Evolutionary conservation across 1,284 basidiomycete genomes (phyloP).

Genomic region (Exobasidium rhododendri): DNA sequence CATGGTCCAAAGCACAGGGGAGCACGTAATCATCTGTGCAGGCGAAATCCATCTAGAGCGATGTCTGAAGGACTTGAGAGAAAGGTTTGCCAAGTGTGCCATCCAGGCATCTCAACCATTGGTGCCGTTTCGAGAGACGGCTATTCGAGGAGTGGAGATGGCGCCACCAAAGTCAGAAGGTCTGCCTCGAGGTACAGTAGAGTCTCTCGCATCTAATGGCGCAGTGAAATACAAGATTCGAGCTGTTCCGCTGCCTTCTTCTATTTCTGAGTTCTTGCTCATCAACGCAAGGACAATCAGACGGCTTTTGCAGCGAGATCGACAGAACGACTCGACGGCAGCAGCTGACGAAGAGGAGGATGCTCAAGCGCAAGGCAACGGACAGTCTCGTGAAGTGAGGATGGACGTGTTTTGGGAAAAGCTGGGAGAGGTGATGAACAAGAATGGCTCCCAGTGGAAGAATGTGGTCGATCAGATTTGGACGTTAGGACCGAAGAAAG

Average conservation of each 20-base stretch:
- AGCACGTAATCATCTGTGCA: slow-evolving; percentile 93
- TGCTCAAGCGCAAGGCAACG: neutral
- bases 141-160: slow-evolving; percentile 72
- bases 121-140: slow-evolving; percentile 95
- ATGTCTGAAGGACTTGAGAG: slow-evolving; percentile 89
- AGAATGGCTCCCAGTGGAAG: slow-evolving; percentile 77
- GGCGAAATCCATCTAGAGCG: slow-evolving; percentile 96
- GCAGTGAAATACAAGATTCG: slow-evolving; percentile 80
- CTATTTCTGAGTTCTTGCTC: slow-evolving; percentile 70
- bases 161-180: slow-evolving; percentile 72
- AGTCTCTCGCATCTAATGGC: slow-evolving; percentile 67
- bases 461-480: slow-evolving; percentile 72
- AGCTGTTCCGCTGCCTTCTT: slow-evolving; percentile 71
- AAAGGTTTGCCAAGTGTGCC: slow-evolving; percentile 87
- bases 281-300: slow-evolving; percentile 64
- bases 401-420: slow-evolving; percentile 73
- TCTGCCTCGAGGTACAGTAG: slow-evolving; percentile 74
- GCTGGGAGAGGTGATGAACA: slow-evolving; percentile 66
- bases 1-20: slow-evolving; percentile 92
- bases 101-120: slow-evolving; percentile 93
- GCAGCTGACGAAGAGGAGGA: slow-evolving; percentile 19
- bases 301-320: slow-evolving; percentile 33
- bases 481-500: slow-evolving; percentile 84
- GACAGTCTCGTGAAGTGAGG: slow-evolving; percentile 33
- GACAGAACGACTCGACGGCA: slow-evolving; percentile 32